Percentiles rank a stretch among this genome's conserved stretches.
These are phyloP conservation scores for Solanum dulcamara DNA, from an alignment of 257 asterid genomes.

Conservation along the genomic window DNA sequence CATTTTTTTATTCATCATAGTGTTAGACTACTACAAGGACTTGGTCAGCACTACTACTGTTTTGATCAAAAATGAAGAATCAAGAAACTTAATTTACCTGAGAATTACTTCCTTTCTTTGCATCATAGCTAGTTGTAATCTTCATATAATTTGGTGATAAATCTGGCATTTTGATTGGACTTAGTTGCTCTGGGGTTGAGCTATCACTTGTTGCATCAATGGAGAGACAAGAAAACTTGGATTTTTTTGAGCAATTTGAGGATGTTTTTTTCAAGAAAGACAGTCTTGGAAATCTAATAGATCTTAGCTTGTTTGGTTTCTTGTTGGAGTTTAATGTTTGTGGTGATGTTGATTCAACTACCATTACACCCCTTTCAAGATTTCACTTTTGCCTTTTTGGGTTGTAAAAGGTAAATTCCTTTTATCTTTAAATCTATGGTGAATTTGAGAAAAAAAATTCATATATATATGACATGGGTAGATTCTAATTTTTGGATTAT, in stretches of 20 bases:
- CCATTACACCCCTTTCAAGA: slow-evolving; percentile 7
- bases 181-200: slow-evolving; percentile 2
- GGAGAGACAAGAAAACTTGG: slow-evolving; percentile 10
- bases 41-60: background rate
- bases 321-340: background rate
- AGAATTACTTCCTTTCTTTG: slow-evolving; percentile 30
- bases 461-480: background rate
- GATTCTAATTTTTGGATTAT: background rate
- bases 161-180: slow-evolving; percentile 32
- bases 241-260: slow-evolving; percentile 9
- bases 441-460: background rate
- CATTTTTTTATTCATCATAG: background rate
- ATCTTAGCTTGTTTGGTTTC: background rate
- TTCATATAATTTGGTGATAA: slow-evolving; percentile 42
- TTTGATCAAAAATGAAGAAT: background rate
- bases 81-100: slow-evolving; percentile 26
- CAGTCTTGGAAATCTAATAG: background rate
- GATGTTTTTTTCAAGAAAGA: slow-evolving; percentile 2
- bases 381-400: slow-evolving; percentile 1
- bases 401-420: background rate
- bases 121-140: slow-evolving; percentile 24
- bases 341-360: slow-evolving; percentile 11
- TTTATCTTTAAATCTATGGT: background rate
- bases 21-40: background rate
- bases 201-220: slow-evolving; percentile 3